A percentile compares a stretch with the other conserved stretches of the same genome.
These are phyloP conservation scores for Nitzschia sp. DNA, from an alignment of 108 stramenopile genomes.

Conservation along the genomic window DNA sequence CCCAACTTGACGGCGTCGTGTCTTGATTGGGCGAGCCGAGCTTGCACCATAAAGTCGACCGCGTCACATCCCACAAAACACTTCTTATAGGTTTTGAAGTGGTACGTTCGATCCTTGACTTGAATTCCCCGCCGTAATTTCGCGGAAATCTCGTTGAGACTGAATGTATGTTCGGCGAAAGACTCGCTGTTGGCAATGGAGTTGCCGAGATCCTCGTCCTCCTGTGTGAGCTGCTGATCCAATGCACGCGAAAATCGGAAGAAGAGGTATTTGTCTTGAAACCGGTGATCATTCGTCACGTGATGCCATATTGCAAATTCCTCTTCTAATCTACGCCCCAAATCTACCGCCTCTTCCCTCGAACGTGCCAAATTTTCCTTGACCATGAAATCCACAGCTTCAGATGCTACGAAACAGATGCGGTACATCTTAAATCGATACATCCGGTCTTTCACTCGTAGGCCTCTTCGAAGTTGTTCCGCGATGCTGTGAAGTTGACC, in stretches of 20 bases:
- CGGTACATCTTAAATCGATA: conserved; percentile 29
- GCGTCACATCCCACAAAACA: conserved; percentile 66
- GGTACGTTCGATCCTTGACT: conserved; percentile 41
- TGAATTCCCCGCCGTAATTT: conserved; percentile 28
- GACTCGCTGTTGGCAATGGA: background rate
- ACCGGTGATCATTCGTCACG: conserved; percentile 47
- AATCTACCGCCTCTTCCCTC: conserved; percentile 46
- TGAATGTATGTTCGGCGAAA: background rate
- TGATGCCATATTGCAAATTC: conserved; percentile 18
- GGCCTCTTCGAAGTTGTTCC: conserved; percentile 5
- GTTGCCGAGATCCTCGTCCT: background rate
- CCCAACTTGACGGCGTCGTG: conserved; percentile 57
- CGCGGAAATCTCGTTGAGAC: conserved; percentile 14
- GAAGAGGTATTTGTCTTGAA: background rate
- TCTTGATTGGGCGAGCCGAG: conserved; percentile 30
- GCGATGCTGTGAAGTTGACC: background rate
- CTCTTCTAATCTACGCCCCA: conserved; percentile 33
- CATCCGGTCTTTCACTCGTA: conserved; percentile 22
- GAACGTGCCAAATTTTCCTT: conserved; percentile 15
- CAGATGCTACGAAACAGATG: conserved; percentile 41
- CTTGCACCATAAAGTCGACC: conserved; percentile 57
- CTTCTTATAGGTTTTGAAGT: conserved; percentile 45
- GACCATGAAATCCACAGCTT: conserved; percentile 57
- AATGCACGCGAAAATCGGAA: background rate
- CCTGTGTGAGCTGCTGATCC: background rate